These are phyloP conservation scores for Hibiscus mutabilis DNA, from an alignment of 345 rosid genomes.

Conservation along the genomic window DNA sequence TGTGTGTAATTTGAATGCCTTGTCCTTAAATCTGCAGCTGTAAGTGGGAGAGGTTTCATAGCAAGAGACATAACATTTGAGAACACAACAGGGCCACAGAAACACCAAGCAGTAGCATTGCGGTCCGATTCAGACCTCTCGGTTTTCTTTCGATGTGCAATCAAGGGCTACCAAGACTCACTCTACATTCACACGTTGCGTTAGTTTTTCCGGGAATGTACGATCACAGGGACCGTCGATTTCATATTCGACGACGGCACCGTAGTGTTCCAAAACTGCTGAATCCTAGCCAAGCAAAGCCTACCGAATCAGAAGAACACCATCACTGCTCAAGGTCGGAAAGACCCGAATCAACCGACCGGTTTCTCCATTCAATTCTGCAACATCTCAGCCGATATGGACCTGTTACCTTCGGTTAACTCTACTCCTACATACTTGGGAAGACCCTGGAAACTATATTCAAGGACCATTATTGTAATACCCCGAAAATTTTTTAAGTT, in stretches of 20 bases:
- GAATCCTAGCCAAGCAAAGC: constrained; percentile 20
- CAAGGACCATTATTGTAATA: background rate
- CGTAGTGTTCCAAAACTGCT: constrained; percentile 71
- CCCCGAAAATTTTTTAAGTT: too few species aligned
- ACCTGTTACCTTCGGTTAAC: too few species aligned
- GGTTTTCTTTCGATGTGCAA: constrained; percentile 50
- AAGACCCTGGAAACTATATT: background rate
- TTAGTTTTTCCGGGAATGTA: constrained; percentile 24
- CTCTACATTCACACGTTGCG: too few species aligned
- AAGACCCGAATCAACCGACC: too few species aligned
- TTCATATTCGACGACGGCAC: constrained; percentile 84
- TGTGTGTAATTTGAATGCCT: background rate
- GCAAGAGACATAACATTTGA: too few species aligned
- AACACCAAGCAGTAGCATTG: constrained; percentile 83
- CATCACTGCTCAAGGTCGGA: constrained; percentile 28
- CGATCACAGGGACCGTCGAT: constrained; percentile 70
- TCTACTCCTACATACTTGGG: too few species aligned
- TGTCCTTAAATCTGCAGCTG: background rate
- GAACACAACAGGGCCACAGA: constrained; percentile 50
- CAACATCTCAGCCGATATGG: too few species aligned
- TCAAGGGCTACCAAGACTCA: constrained; percentile 27
- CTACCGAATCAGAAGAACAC: constrained; percentile 63
- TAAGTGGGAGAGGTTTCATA: too few species aligned
- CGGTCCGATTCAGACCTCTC: constrained; percentile 73
- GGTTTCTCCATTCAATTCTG: too few species aligned